phyloP scores from a whole-genome alignment of 257 asterid genomes.

The Nicotiana attenuata region DNA sequence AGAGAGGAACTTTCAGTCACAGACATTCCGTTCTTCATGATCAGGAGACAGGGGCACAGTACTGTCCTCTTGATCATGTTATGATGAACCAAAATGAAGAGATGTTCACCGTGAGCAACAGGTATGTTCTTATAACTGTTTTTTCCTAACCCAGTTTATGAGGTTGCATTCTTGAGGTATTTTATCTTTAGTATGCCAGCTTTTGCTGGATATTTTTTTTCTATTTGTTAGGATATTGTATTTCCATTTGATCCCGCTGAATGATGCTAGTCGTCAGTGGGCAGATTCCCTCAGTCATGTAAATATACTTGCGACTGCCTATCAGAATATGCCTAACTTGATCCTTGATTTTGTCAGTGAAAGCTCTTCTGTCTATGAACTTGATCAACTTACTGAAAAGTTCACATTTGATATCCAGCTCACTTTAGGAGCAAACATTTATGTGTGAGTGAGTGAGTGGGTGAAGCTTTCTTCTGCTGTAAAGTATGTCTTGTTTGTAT shows the following conservation, averaged over 20 bases:
- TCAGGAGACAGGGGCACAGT: conserved; percentile 24
- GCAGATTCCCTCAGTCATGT: neutral
- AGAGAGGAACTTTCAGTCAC: conserved; percentile 31
- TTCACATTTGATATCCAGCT: neutral
- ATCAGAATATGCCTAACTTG: neutral
- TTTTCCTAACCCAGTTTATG: neutral
- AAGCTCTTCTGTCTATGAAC: neutral
- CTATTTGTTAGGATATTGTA: neutral
- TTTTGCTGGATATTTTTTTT: neutral
- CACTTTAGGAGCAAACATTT: neutral
- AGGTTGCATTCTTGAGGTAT: neutral
- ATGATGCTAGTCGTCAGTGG: neutral
- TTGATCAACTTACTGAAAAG: neutral
- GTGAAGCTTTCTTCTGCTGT: too few species aligned
- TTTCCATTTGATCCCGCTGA: neutral
- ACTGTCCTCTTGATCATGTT: conserved; percentile 30
- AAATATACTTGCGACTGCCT: neutral
- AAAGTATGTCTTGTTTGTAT: neutral
- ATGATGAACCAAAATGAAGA: conserved; percentile 28
- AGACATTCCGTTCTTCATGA: conserved; percentile 30
- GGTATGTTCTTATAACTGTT: conserved; percentile 1
- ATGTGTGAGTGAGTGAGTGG: neutral
- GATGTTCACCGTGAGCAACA: conserved; percentile 33
- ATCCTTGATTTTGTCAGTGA: neutral
- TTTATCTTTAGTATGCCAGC: neutral